Percentiles rank a stretch among this genome's conserved stretches.
Conservation (phyloP, 2,329 filamentous ascomycete genomes). For the Metarhizium guizhouense region DNA sequence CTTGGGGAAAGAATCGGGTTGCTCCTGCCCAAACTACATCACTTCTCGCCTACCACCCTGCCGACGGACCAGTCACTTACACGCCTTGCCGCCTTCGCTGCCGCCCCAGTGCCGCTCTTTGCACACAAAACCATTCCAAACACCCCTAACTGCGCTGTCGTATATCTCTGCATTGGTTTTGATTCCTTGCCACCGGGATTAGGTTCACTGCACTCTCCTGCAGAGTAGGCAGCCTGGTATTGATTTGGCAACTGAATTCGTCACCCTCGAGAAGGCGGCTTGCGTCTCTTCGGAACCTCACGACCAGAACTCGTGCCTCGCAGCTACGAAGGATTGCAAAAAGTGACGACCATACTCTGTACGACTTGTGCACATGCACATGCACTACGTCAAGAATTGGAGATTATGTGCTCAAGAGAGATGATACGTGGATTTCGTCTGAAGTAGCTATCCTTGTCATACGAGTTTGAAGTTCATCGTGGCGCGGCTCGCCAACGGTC, state of each 20-base stretch:
- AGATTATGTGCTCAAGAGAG: neutral
- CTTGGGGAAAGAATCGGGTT: neutral
- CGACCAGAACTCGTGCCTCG: neutral
- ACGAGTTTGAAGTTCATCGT: slow-evolving; percentile 1
- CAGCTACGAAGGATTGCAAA: neutral
- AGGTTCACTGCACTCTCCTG: neutral
- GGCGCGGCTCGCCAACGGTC: slow-evolving; percentile 1
- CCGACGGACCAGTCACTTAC: slow-evolving; percentile 3
- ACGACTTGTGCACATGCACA: neutral
- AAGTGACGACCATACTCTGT: neutral
- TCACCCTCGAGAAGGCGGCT: neutral
- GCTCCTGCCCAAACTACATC: slow-evolving; percentile 5
- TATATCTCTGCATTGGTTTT: neutral
- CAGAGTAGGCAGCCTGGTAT: neutral
- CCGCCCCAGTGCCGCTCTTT: neutral
- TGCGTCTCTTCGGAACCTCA: neutral
- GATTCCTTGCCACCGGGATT: neutral
- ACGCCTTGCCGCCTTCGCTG: neutral
- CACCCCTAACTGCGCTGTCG: neutral
- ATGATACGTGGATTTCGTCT: neutral
- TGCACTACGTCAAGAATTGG: slow-evolving; percentile 3
- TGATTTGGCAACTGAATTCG: neutral
- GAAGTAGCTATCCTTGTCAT: slow-evolving; percentile 2
- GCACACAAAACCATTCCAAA: neutral
- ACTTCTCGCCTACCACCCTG: neutral